A percentile compares a stretch with the other conserved stretches of the same genome.
phyloP scores from a whole-genome alignment of 345 rosid genomes.

The Eucalyptus camaldulensis region DNA sequence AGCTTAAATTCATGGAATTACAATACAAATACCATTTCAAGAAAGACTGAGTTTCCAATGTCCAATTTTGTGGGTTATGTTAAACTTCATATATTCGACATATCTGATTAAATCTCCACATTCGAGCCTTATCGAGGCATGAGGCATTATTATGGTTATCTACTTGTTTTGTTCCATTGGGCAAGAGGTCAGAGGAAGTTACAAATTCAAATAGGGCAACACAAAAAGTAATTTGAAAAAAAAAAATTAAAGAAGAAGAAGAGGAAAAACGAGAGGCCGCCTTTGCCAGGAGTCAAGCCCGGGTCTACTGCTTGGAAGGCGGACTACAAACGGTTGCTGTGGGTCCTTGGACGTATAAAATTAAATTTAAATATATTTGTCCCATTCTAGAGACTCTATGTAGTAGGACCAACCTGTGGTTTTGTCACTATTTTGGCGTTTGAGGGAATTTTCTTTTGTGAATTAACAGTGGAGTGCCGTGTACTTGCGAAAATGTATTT shows the following conservation, averaged over 20 bases:
- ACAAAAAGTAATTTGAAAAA: not conserved
- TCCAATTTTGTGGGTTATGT: not conserved
- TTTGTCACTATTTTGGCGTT: not conserved
- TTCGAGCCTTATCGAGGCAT: not conserved
- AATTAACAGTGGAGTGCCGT: not conserved
- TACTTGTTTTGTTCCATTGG: not conserved
- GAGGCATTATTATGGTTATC: not conserved
- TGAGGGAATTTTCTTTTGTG: not conserved
- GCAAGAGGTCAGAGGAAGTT: not conserved
- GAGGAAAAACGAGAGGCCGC: not conserved
- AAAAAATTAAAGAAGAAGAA: too few species aligned
- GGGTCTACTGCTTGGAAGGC: slow-evolving; percentile 85
- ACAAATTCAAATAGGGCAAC: not conserved
- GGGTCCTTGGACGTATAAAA: not conserved
- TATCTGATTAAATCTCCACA: not conserved
- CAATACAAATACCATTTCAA: too few species aligned
- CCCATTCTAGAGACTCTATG: not conserved
- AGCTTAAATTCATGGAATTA: too few species aligned
- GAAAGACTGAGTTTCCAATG: not conserved
- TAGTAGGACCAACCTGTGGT: not conserved
- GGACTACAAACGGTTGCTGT: slow-evolving; percentile 57
- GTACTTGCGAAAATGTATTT: not conserved
- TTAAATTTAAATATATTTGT: too few species aligned
- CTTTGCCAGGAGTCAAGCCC: slow-evolving; percentile 88
- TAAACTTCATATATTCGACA: not conserved